These are phyloP conservation scores for Malassezia slooffiae DNA, from an alignment of 1,284 basidiomycete genomes.

Conservation along the genomic window DNA sequence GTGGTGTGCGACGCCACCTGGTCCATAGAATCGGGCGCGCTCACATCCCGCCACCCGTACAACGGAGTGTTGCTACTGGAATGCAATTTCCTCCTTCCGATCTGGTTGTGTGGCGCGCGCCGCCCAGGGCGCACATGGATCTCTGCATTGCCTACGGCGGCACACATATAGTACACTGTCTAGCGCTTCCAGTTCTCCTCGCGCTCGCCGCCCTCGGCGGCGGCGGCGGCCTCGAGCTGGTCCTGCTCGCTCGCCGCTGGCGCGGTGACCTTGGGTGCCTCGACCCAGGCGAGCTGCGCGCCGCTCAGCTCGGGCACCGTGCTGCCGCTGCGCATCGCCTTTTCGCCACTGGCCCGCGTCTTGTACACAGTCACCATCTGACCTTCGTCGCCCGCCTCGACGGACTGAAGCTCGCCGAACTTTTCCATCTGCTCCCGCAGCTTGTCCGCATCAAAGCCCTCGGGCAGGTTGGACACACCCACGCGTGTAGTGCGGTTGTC, in stretches of 20 bases:
- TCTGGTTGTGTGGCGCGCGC: too few relatives aligned
- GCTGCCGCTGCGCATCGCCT: slow-evolving; percentile 29
- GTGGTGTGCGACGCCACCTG: too few relatives aligned
- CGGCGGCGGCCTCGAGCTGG: slow-evolving; percentile 1
- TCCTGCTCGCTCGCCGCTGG: not conserved
- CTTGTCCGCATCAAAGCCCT: slow-evolving; percentile 51
- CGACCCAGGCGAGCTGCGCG: slow-evolving; percentile 35
- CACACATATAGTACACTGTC: not conserved
- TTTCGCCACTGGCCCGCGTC: slow-evolving; percentile 26
- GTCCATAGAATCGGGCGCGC: too few relatives aligned
- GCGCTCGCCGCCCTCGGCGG: slow-evolving; percentile 15
- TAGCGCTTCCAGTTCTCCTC: slow-evolving; percentile 36
- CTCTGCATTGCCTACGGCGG: too few relatives aligned
- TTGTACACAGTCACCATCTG: slow-evolving; percentile 26
- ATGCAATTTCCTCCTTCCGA: too few relatives aligned
- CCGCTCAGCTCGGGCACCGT: slow-evolving; percentile 30
- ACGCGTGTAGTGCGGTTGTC: slow-evolving; percentile 80
- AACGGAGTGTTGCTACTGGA: too few relatives aligned
- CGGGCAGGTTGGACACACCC: slow-evolving; percentile 58
- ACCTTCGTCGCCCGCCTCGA: slow-evolving; percentile 15
- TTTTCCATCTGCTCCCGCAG: slow-evolving; percentile 50
- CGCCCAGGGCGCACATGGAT: too few relatives aligned
- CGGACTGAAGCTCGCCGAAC: slow-evolving; percentile 29
- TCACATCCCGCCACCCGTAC: too few relatives aligned
- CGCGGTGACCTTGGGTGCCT: slow-evolving; percentile 11